Base-by-base conservation (phyloP, 2,329 filamentous ascomycete genomes). In the Xylariaceae sp. region DNA sequence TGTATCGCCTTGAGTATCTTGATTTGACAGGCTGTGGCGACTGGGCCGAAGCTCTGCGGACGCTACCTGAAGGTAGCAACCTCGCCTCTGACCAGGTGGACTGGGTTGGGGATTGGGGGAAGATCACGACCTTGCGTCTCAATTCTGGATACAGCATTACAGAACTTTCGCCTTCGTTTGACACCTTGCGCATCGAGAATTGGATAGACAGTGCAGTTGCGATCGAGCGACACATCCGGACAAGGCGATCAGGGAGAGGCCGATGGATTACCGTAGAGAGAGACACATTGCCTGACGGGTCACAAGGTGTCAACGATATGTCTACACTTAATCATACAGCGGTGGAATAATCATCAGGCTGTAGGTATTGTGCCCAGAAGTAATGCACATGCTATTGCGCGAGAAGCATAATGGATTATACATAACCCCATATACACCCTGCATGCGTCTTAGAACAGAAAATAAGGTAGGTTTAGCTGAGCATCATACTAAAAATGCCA, bases 1-100 rank as follows among this genome's bases (percentile, higher is more conserved):
- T 82, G 6, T 83, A 83, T 55, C 63, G 74, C 16, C 68, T 85
- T 2, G 79, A 83, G 58, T 80, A 77, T 40, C 67, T 85, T 6
- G 79, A 83, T 55, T 62, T 85, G 32, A 81, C 77, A 0, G 81
- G 80, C 1, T 84, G 81, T 52, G 65, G 62, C 0, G 60, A 70
- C 14, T 85, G 81, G 81, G 69, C 71, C 47, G 64, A 66, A 38
- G 76, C 75, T 8, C 62, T 82, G 41, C 68, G 66, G 50, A 55
- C 52, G 27, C 52, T 57, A 2, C 69, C 67, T 0, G 70, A 71
- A 22, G 68, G 71, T 29, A n/a, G n/a, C n/a, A 73, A 77, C n/a
- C 55, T 59, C 10, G 50, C 41, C 2, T 22, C 55, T n/a, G 51
- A 60, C 43, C 67, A 60, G 29, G 66, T 81, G 8, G 77, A 82